These are phyloP conservation scores for Ilyonectria mors-panacis DNA, from an alignment of 2,329 filamentous ascomycete genomes.

Conservation along the genomic window DNA sequence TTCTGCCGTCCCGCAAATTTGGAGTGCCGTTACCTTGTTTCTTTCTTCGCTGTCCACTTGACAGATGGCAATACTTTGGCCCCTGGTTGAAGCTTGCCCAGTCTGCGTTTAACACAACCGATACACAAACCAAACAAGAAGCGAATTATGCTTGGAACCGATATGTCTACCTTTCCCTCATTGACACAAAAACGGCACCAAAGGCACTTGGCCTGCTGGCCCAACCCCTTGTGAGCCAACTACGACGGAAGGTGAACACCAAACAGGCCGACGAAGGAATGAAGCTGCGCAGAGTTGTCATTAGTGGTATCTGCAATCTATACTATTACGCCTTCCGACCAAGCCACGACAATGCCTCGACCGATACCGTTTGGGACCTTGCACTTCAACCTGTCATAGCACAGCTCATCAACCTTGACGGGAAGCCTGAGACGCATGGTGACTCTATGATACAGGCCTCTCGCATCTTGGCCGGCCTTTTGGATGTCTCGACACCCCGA, in stretches of 20 bases:
- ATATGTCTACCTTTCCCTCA: conserved; percentile 81
- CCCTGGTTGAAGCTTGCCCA: conserved; percentile 86
- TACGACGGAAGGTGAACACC: conserved; percentile 74
- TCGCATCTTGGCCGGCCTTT: conserved; percentile 79
- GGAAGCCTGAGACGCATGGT: conserved; percentile 56
- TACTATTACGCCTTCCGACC: conserved; percentile 88
- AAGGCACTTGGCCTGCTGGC: conserved; percentile 64
- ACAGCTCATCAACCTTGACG: conserved; percentile 63
- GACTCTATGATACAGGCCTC: conserved; percentile 73
- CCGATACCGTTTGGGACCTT: conserved; percentile 84
- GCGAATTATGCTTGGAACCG: conserved; percentile 90
- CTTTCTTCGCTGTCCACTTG: conserved; percentile 78
- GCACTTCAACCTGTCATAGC: conserved; percentile 77
- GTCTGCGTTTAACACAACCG: conserved; percentile 85
- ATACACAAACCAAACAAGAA: conserved; percentile 78
- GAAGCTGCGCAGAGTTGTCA: conserved; percentile 66
- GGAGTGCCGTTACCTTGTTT: conserved; percentile 86
- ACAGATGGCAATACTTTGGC: conserved; percentile 80
- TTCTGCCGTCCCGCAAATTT: conserved; percentile 85
- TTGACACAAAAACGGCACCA: conserved; percentile 70
- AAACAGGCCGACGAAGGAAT: conserved; percentile 68
- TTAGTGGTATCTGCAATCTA: conserved; percentile 84
- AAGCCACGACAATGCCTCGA: conserved; percentile 72
- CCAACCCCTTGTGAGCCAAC: conserved; percentile 77
- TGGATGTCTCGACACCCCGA: conserved; percentile 71